Percentiles rank a stretch among this genome's conserved stretches.
These are phyloP conservation scores for Pseudogymnoascus sp. DNA, from an alignment of 2,329 filamentous ascomycete genomes.

Conservation along the genomic window DNA sequence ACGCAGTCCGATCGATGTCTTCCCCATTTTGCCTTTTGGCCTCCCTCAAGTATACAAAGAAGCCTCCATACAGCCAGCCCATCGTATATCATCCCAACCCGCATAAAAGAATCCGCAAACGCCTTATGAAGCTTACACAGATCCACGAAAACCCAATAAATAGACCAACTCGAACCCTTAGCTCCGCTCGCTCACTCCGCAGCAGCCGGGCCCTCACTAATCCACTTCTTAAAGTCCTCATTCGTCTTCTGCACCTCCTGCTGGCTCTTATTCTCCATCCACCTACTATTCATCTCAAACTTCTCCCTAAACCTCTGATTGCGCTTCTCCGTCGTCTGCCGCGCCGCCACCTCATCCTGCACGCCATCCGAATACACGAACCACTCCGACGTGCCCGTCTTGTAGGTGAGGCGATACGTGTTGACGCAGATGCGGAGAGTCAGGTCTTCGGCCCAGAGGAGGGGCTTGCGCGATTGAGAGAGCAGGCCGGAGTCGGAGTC, in stretches of 20 bases:
- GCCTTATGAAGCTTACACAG: neutral
- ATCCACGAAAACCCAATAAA: neutral
- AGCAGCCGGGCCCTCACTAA: constrained; percentile 30
- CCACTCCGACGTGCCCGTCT: constrained; percentile 63
- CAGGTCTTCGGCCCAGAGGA: constrained; percentile 61
- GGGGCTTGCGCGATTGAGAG: constrained; percentile 42
- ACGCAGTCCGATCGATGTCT: too few species aligned
- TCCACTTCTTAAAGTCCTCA: constrained; percentile 42
- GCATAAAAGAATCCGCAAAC: neutral
- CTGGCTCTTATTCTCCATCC: constrained; percentile 40
- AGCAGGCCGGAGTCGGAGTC: constrained; percentile 59
- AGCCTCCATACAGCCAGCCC: too few species aligned
- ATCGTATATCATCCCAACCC: too few species aligned
- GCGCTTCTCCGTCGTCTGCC: constrained; percentile 34
- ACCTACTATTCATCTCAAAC: constrained; percentile 46
- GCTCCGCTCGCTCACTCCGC: neutral
- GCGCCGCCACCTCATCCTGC: constrained; percentile 31
- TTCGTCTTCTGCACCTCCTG: constrained; percentile 44
- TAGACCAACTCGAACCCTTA: too few species aligned
- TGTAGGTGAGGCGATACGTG: constrained; percentile 74
- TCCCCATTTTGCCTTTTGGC: too few species aligned
- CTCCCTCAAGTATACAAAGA: too few species aligned
- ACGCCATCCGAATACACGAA: constrained; percentile 51
- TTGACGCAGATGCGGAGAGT: constrained; percentile 69
- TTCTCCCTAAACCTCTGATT: constrained; percentile 45